phyloP scores from a whole-genome alignment of 2,329 filamentous ascomycete species.

The Fusarium pseudonygamai region DNA sequence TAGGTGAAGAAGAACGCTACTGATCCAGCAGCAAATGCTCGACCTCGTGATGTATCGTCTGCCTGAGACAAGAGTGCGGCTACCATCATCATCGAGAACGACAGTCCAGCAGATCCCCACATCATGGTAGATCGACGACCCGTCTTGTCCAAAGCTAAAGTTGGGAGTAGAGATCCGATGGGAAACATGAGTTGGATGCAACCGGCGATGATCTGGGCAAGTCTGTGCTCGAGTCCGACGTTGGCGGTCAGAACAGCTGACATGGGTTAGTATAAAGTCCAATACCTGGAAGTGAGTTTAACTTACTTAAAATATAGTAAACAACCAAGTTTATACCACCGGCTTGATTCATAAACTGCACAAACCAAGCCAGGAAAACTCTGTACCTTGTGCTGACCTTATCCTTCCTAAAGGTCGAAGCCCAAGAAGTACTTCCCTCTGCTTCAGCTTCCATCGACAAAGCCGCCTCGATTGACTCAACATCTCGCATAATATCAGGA shows the following conservation, averaged over 20 bases:
- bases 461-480: slow-evolving; percentile 53
- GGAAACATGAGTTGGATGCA: slow-evolving; percentile 52
- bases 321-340: slow-evolving; percentile 59
- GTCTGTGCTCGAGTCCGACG: slow-evolving; percentile 40
- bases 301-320: slow-evolving; percentile 46
- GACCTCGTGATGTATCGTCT: slow-evolving; percentile 13
- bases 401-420: slow-evolving; percentile 46
- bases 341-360: slow-evolving; percentile 52
- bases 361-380: slow-evolving; percentile 29
- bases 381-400: slow-evolving; percentile 25
- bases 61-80: slow-evolving; percentile 29
- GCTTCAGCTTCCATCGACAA: slow-evolving; percentile 51
- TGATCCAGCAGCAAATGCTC: slow-evolving; percentile 22
- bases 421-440: slow-evolving; percentile 46
- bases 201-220: slow-evolving; percentile 49
- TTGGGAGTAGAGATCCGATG: slow-evolving; percentile 49
- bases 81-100: slow-evolving; percentile 38
- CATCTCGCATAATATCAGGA: slow-evolving; percentile 46
- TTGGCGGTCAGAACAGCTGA: slow-evolving; percentile 43
- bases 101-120: slow-evolving; percentile 47
- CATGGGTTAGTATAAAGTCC: too few species aligned
- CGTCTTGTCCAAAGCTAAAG: slow-evolving; percentile 49
- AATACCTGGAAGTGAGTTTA: too few species aligned
- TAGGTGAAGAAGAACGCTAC: slow-evolving; percentile 36
- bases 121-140: slow-evolving; percentile 57